Conservation (phyloP, 2,329 filamentous ascomycete species). For the Penicillium sp. region DNA sequence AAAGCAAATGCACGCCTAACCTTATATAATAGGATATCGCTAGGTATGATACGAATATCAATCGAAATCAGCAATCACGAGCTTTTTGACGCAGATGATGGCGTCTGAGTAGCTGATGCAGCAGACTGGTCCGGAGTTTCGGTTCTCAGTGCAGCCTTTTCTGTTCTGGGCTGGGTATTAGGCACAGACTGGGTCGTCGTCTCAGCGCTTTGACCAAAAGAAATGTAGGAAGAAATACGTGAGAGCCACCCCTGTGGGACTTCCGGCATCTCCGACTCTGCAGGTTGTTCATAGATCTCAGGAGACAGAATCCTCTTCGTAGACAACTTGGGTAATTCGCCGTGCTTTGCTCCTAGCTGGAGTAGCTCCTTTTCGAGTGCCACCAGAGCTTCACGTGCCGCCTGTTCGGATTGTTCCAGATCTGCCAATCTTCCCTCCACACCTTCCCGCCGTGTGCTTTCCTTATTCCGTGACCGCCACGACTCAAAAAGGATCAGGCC, state of each 20-base stretch:
- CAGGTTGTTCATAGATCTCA: conserved; percentile 40
- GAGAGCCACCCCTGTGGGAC: conserved; percentile 35
- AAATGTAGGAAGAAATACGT: conserved; percentile 35
- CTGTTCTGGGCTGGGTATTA: conserved; percentile 7
- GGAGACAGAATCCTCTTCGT: conserved; percentile 40
- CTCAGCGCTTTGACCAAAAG: conserved; percentile 24
- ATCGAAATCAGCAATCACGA: neutral
- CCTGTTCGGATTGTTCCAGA: conserved; percentile 53
- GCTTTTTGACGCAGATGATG: conserved; percentile 2
- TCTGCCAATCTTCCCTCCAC: conserved; percentile 60
- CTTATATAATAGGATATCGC: conserved; percentile 2
- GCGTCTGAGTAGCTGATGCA: neutral
- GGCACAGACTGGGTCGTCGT: conserved; percentile 10
- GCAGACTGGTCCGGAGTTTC: neutral
- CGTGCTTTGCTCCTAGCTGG: conserved; percentile 41
- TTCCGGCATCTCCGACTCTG: conserved; percentile 14
- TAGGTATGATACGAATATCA: neutral
- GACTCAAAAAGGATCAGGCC: conserved; percentile 63
- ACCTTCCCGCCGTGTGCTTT: conserved; percentile 58
- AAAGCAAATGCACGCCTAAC: conserved; percentile 5
- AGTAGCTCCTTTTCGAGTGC: conserved; percentile 50
- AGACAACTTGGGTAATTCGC: conserved; percentile 27
- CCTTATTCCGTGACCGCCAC: conserved; percentile 61
- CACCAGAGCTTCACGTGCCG: conserved; percentile 42
- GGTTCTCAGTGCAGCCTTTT: conserved; percentile 1